Conservation (phyloP, 1,284 basidiomycete genomes). For the Neolentinus lepideus region DNA sequence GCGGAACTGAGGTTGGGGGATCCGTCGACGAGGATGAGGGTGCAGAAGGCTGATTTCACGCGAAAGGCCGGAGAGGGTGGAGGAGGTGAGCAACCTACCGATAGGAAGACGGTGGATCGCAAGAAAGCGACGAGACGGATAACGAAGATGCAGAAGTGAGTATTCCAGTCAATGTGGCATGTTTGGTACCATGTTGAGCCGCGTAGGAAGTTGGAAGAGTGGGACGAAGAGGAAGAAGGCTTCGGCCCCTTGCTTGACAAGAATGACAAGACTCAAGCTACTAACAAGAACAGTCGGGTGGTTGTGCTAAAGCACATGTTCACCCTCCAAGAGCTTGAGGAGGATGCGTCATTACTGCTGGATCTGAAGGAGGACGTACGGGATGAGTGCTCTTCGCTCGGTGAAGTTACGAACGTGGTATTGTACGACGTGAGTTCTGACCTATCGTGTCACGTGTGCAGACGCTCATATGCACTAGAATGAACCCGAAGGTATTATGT, state of each 20-base stretch:
- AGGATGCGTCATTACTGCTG: constrained; percentile 82
- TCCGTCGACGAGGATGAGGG: constrained; percentile 67
- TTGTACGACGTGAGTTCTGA: constrained; percentile 81
- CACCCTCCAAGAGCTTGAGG: constrained; percentile 77
- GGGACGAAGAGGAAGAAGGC: constrained; percentile 75
- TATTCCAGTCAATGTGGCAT: constrained; percentile 8
- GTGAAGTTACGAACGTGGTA: constrained; percentile 96
- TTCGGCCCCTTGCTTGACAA: constrained; percentile 64
- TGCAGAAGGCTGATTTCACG: constrained; percentile 80
- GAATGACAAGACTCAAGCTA: constrained; percentile 37
- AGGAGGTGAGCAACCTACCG: constrained; percentile 29
- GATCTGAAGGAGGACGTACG: constrained; percentile 96
- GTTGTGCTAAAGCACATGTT: constrained; percentile 98
- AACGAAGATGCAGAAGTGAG: constrained; percentile 85
- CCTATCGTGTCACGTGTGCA: constrained; percentile 1
- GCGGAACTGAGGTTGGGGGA: constrained; percentile 87
- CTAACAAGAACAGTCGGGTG: constrained; percentile 63
- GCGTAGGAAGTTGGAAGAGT: constrained; percentile 72
- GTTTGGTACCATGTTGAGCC: not conserved
- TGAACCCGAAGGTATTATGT: constrained; percentile 94
- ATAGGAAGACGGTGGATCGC: constrained; percentile 71
- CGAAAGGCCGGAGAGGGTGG: constrained; percentile 43
- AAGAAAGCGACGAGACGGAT: constrained; percentile 76
- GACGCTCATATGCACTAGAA: constrained; percentile 41
- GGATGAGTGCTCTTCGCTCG: constrained; percentile 86